Percentiles rank a stretch among this genome's conserved stretches.
Conservation (phyloP, 495 filamentous ascomycete species). For the Talaromyces ruber region DNA sequence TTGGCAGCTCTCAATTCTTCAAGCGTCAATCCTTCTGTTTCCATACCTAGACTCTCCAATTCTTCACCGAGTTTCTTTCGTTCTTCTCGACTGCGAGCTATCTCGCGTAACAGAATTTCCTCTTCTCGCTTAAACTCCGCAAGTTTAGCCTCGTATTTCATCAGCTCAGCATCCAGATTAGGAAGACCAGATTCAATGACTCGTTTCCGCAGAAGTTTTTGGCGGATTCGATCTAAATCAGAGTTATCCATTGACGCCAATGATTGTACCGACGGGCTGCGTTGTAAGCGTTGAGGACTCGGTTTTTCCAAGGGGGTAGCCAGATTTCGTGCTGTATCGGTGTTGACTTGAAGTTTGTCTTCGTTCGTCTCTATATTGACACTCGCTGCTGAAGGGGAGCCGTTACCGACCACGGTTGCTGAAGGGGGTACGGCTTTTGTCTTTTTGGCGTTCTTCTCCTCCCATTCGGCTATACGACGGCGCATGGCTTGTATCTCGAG, state of each 20-base stretch:
- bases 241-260: conserved; percentile 13
- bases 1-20: conserved; percentile 32
- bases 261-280: conserved; percentile 4
- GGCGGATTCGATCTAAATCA: conserved; percentile 18
- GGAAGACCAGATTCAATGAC: conserved; percentile 52
- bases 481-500: conserved; percentile 67
- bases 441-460: conserved; percentile 50
- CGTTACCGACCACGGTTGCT: conserved; percentile 10
- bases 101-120: conserved; percentile 48
- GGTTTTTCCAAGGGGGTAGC: background rate
- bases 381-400: conserved; percentile 12
- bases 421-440: conserved; percentile 22
- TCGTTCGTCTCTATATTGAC: conserved; percentile 10
- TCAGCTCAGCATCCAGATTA: conserved; percentile 45
- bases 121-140: conserved; percentile 48
- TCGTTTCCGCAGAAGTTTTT: conserved; percentile 35
- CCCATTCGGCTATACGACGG: conserved; percentile 66
- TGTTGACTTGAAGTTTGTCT: conserved; percentile 5
- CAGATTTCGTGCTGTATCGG: background rate
- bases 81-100: conserved; percentile 35
- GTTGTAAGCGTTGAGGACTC: background rate
- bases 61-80: conserved; percentile 42
- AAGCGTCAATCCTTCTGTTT: conserved; percentile 34
- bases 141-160: conserved; percentile 36
- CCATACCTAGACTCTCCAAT: conserved; percentile 40